Evolutionary conservation across 495 filamentous ascomycete genomes (phyloP).

Genomic region (Aspergillus olivimuriae): DNA sequence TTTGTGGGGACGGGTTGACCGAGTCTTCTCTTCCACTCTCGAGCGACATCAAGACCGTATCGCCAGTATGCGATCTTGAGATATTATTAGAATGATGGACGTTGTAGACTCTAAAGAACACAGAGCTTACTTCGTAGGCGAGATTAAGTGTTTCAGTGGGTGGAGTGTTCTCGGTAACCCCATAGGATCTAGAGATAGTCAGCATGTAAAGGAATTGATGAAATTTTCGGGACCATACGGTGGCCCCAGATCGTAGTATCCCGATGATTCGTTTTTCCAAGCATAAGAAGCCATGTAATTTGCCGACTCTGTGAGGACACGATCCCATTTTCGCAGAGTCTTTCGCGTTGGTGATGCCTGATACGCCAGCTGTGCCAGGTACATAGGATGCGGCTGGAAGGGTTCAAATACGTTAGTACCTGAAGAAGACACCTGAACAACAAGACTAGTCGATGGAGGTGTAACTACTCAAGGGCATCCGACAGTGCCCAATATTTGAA

Average conservation of each 20-base stretch:
- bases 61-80: constrained; percentile 12
- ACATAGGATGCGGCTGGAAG: constrained; percentile 15
- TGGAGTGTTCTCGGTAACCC: constrained; percentile 15
- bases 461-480: no score
- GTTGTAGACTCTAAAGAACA: no score
- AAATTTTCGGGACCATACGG: no score
- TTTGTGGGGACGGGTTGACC: background rate
- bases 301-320: constrained; percentile 7
- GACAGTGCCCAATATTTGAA: no score
- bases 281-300: constrained; percentile 14
- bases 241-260: constrained; percentile 15
- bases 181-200: constrained; percentile 5
- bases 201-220: background rate
- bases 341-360: constrained; percentile 8
- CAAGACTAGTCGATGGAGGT: no score
- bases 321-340: constrained; percentile 9
- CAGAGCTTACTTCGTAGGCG: constrained; percentile 10
- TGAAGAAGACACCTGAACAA: no score
- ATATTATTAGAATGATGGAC: background rate
- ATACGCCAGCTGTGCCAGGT: constrained; percentile 11
- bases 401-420: no score
- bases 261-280: constrained; percentile 9
- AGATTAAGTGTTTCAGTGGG: constrained; percentile 6
- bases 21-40: constrained; percentile 5
- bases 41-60: constrained; percentile 9